Base-by-base conservation (phyloP, 1,284 basidiomycete species). In the Trametes hirsuta region DNA sequence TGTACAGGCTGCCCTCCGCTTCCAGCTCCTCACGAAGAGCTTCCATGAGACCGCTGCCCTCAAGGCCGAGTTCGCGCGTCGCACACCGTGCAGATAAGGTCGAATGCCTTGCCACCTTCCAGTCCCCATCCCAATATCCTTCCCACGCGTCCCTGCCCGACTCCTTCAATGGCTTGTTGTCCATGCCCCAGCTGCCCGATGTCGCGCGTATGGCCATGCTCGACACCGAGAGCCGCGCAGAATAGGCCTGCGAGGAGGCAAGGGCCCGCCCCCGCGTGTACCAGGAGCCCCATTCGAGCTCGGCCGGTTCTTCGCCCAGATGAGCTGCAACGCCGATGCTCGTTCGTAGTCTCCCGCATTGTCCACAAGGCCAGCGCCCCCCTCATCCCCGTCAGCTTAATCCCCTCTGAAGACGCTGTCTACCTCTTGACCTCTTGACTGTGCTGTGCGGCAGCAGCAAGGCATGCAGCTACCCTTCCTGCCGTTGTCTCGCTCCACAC, bases 201-300 rank as follows among this genome's bases (percentile, higher is more conserved):
- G 54, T 59, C 30, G 70, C 77, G 42, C 69, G 76, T 22, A 75
- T 75, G 56, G 68, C 71, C 66, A 76, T 74, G 72, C 66, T 69
- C 47, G 81, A 86, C 2, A 80, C 75, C 59, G 84, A 87, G 61
- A 75, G 77, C 35, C 74, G 74, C 53, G 81, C 82, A 11, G 84
- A 89, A 70, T 68, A 74, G 25, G 80, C 79, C 5, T 77, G 83
- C 52, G 86, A 87, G 63, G 86, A 88, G 2, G 79, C 83, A 9
- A 80, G 83, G 34, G 78, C 81, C 2, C 78, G 82, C 8, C 71
- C 82, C 63, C 75, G 79, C 58, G 71, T 78, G 55, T 67, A 87
- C 51, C 70, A 77, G 42, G 82, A 86, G 34, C 75, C 76, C 30
- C 89, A 85, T 53, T 70, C 1, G 80, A 84, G 61, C 75, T 87